These are phyloP conservation scores for Tetrapisispora taiwanensis DNA, from an alignment of 805 yeast species.

Conservation along the genomic window DNA sequence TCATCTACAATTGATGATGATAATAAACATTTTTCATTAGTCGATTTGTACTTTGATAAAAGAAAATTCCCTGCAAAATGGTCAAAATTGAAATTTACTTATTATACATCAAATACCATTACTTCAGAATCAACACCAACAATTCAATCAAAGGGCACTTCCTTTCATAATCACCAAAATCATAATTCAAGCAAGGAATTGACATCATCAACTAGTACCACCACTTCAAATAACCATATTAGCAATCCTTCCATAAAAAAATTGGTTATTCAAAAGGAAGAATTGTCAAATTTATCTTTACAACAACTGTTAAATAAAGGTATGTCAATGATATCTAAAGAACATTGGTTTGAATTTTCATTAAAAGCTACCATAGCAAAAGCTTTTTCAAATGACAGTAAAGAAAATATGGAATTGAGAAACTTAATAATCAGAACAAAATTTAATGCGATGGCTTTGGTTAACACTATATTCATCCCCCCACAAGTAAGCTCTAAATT, in stretches of 20 bases:
- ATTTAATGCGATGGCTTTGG: constrained; percentile 55
- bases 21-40: constrained; percentile 35
- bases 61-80: constrained; percentile 45
- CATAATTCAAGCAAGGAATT: constrained; percentile 26
- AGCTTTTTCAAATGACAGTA: constrained; percentile 51
- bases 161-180: constrained; percentile 12
- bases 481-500: constrained; percentile 53
- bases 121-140: constrained; percentile 6
- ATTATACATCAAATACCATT: constrained; percentile 30
- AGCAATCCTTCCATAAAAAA: constrained; percentile 31
- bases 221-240: not conserved
- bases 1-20: constrained; percentile 34
- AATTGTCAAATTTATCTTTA: constrained; percentile 41
- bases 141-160: constrained; percentile 17
- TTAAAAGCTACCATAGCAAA: constrained; percentile 56
- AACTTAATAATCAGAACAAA: constrained; percentile 52
- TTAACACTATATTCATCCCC: constrained; percentile 46
- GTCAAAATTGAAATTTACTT: constrained; percentile 45
- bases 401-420: constrained; percentile 46
- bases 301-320: constrained; percentile 61
- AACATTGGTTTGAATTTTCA: constrained; percentile 54
- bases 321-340: constrained; percentile 44
- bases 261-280: constrained; percentile 44
- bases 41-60: constrained; percentile 37
- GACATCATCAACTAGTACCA: not conserved